phyloP scores from a whole-genome alignment of 2,329 filamentous ascomycete genomes.

The Beauveria bassiana region DNA sequence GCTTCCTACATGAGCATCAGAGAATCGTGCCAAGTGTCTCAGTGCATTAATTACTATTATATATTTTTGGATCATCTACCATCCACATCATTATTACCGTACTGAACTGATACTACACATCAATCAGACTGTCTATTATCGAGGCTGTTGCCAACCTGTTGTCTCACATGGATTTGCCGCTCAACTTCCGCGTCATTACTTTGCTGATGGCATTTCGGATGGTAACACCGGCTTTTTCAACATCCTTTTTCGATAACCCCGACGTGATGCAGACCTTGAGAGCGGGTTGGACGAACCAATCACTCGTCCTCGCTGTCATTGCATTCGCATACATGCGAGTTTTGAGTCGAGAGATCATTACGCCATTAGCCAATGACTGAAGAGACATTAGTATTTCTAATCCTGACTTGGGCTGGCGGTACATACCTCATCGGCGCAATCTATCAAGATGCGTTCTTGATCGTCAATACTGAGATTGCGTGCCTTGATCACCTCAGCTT shows the following conservation, averaged over 20 bases:
- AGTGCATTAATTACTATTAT: not conserved
- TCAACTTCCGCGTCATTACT: slow-evolving; percentile 63
- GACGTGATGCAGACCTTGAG: slow-evolving; percentile 88
- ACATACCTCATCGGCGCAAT: slow-evolving; percentile 90
- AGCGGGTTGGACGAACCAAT: slow-evolving; percentile 66
- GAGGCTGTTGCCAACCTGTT: not conserved
- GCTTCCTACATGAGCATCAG: not conserved
- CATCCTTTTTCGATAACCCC: slow-evolving; percentile 85
- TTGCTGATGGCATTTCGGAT: slow-evolving; percentile 93
- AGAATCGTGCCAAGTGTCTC: not conserved
- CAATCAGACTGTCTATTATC: not conserved
- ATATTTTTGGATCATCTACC: not conserved
- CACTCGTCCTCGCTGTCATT: slow-evolving; percentile 59
- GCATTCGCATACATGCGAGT: slow-evolving; percentile 58
- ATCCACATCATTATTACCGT: not conserved
- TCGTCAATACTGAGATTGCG: slow-evolving; percentile 64
- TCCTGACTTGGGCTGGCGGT: not conserved
- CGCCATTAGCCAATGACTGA: slow-evolving; percentile 76
- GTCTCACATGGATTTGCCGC: slow-evolving; percentile 24
- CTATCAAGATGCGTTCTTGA: slow-evolving; percentile 77
- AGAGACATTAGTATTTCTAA: slow-evolving; percentile 11
- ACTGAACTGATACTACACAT: not conserved
- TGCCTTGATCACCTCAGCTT: slow-evolving; percentile 69
- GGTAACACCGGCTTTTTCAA: slow-evolving; percentile 82
- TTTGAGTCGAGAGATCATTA: slow-evolving; percentile 84